Percentiles rank a stretch among this genome's conserved stretches.
These are phyloP conservation scores for Nakazawaea ishiwadae DNA, from an alignment of 805 yeast genomes.

Conservation along the genomic window DNA sequence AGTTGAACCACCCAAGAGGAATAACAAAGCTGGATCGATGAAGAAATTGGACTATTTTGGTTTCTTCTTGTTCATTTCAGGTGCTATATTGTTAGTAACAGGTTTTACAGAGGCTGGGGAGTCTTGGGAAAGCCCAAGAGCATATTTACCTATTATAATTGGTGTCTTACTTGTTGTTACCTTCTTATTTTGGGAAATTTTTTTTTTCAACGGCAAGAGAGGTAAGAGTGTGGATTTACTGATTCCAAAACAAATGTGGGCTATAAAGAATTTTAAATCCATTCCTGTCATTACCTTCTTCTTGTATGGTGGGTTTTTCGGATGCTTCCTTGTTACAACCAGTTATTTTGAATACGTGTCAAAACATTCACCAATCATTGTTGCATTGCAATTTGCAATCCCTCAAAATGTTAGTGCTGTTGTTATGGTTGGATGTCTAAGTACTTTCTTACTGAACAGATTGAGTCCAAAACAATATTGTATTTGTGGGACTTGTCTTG, in stretches of 20 bases:
- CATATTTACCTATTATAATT: slow-evolving; percentile 36
- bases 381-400: slow-evolving; percentile 12
- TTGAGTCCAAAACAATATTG: not conserved
- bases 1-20: slow-evolving; percentile 14
- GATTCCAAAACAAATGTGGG: slow-evolving; percentile 24
- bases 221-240: slow-evolving; percentile 18
- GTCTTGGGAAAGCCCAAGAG: slow-evolving; percentile 35
- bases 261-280: slow-evolving; percentile 20
- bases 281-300: slow-evolving; percentile 15
- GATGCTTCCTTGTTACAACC: not conserved
- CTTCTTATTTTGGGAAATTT: slow-evolving; percentile 27
- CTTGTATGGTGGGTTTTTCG: not conserved
- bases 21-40: slow-evolving; percentile 20
- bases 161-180: slow-evolving; percentile 28
- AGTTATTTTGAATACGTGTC: not conserved
- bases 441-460: not conserved
- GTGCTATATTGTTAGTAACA: slow-evolving; percentile 31
- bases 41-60: slow-evolving; percentile 32
- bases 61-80: slow-evolving; percentile 27
- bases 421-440: not conserved
- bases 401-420: slow-evolving; percentile 19
- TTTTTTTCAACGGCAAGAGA: not conserved
- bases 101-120: slow-evolving; percentile 43
- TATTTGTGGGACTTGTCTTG: not conserved
- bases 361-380: slow-evolving; percentile 6